Conservation (phyloP, 805 yeast genomes). For the Pichia gijzeniarum region DNA sequence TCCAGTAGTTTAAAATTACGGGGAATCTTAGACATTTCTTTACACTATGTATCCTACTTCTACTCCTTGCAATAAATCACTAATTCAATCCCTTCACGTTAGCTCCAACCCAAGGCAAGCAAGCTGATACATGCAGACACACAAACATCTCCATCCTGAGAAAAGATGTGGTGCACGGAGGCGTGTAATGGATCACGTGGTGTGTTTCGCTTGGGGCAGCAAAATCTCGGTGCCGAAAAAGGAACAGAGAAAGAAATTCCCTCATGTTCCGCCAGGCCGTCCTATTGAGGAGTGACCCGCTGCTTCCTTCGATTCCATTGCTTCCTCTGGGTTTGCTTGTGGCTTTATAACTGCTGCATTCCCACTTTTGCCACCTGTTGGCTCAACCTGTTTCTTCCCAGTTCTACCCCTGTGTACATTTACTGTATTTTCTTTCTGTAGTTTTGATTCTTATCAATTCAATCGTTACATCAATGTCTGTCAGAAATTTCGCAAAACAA, state of each 20-base stretch:
- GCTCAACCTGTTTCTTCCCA: background rate
- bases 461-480: slow-evolving; percentile 18
- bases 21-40: slow-evolving; percentile 41
- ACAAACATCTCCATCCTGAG: too few relatives aligned
- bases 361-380: background rate
- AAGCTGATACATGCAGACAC: too few relatives aligned
- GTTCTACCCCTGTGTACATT: too few relatives aligned
- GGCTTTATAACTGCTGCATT: background rate
- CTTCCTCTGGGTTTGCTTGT: background rate
- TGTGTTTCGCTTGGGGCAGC: background rate
- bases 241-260: background rate
- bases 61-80: too few relatives aligned
- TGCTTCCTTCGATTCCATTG: too few relatives aligned
- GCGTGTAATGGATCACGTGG: too few relatives aligned
- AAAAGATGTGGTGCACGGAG: too few relatives aligned
- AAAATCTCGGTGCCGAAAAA: slow-evolving; percentile 2
- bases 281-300: background rate
- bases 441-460: too few relatives aligned
- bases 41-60: background rate
- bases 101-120: too few relatives aligned
- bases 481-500: slow-evolving; percentile 28
- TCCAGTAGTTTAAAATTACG: slow-evolving; percentile 91
- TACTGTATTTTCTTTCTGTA: too few relatives aligned
- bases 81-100: too few relatives aligned
- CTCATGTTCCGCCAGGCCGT: background rate